A percentile compares a stretch with the other conserved stretches of the same genome.
Evolutionary conservation across 1,284 basidiomycete species (phyloP).

Genomic region (Trichosporon sp.): DNA sequence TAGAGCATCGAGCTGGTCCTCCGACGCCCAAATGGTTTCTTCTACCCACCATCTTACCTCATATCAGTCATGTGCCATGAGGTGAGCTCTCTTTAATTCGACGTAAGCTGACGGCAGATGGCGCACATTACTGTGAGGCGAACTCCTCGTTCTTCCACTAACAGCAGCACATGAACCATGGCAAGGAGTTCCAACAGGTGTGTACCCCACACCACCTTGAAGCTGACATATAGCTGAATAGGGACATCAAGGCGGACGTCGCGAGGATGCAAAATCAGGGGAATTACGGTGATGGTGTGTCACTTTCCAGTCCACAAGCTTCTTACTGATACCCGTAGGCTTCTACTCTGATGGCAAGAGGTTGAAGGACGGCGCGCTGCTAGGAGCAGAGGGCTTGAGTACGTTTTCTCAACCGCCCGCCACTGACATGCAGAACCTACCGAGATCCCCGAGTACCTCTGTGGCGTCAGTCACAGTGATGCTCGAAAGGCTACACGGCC

Average conservation of each 20-base stretch:
- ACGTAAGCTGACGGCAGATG: constrained; percentile 41
- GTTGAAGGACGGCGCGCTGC: constrained; percentile 44
- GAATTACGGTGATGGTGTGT: constrained; percentile 54
- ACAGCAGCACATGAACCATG: constrained; percentile 56
- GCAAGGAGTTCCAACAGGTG: constrained; percentile 53
- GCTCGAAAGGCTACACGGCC: constrained; percentile 43
- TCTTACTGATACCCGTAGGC: constrained; percentile 30
- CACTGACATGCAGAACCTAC: constrained; percentile 34
- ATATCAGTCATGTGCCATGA: constrained; percentile 56
- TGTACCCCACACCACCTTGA: background rate
- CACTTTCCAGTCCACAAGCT: too few relatives aligned
- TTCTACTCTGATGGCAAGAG: constrained; percentile 54
- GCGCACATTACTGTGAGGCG: constrained; percentile 51
- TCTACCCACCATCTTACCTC: constrained; percentile 52
- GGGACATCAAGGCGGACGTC: constrained; percentile 52
- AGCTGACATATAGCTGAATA: constrained; percentile 43
- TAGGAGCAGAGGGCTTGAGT: constrained; percentile 50
- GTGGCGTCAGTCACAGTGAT: constrained; percentile 49
- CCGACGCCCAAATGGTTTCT: constrained; percentile 49
- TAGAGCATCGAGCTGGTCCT: constrained; percentile 56
- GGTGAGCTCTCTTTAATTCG: constrained; percentile 33
- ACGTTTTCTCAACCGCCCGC: constrained; percentile 16
- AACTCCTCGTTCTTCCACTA: background rate
- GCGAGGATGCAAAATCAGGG: constrained; percentile 46
- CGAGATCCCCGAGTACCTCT: constrained; percentile 54